Base-by-base conservation (phyloP, 345 rosid genomes). In the Carallia brachiata region DNA sequence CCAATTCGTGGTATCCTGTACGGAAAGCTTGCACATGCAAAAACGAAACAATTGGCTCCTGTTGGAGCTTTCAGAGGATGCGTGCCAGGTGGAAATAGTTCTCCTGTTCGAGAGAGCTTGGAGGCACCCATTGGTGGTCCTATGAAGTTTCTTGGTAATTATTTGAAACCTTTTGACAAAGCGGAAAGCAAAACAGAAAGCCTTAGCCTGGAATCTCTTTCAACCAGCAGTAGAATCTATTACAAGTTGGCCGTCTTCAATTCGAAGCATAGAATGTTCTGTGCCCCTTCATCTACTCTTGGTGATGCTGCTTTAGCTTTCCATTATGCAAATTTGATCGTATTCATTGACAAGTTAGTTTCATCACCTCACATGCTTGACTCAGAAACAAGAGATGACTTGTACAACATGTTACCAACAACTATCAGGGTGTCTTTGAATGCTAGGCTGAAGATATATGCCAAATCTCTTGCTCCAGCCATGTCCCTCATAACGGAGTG, bases 261-360 rank as follows among this genome's bases (percentile, higher is more conserved):
- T 50, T 75, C 84, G n/a, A 84, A 81, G 70, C 34, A 30, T 2
- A 69, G 80, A 32, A 67, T 80, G 81, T 53, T 74, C 34, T 66
- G 61, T 36, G 84, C 87, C 36, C 84, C 86, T 61, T 68, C 84
- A 40, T 77, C 76, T 16, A 80, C 88, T 36, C 88, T 89, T 39
- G 88, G 94, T 34, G 70, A 73, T 59, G 87, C 88, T 71, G 94
- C 84, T n/a, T 78, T 89, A 52, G 84, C 86, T 68, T 77, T 85
- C 36, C 88, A 77, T 60, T 89, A 89, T 52, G 91, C 91, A 37
- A 85, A 84, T 55, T 44, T 89, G 70, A 73, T 89, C 53, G 52
- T 78, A 69, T 68, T 81, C 69, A 79, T 87, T n/a, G 89, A 89
- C 79, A 85, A 79, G 72, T 73, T 85, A 53, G 82, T 76, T 67